Conservation (phyloP, 805 yeast species). For the Schizosaccharomyces cryophilus region DNA sequence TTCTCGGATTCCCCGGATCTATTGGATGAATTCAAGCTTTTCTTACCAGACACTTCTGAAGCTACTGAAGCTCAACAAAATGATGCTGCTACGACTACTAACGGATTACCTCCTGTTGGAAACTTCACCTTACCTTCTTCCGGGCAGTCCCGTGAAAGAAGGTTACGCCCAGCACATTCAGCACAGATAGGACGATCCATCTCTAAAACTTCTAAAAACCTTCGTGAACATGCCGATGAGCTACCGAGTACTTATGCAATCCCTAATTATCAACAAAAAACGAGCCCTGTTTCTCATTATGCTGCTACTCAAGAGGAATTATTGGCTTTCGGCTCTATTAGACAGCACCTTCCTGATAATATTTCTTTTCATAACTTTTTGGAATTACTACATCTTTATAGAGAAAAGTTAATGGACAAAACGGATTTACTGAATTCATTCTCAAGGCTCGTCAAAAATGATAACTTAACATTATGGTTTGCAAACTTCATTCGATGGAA, state of each 20-base stretch:
- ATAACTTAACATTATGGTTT: not conserved
- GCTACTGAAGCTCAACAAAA: conserved; percentile 5
- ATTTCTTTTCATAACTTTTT: not conserved
- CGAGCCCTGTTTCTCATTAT: not conserved
- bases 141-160: not conserved
- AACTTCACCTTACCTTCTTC: conserved; percentile 41
- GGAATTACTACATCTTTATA: not conserved
- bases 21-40: conserved; percentile 81
- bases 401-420: not conserved
- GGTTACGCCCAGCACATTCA: not conserved
- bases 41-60: conserved; percentile 45
- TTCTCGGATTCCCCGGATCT: conserved; percentile 88
- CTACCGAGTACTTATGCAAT: not conserved
- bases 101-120: conserved; percentile 57
- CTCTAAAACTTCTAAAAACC: not conserved
- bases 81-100: not conserved
- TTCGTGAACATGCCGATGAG: not conserved
- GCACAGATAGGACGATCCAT: not conserved
- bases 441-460: not conserved
- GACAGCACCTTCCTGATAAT: not conserved
- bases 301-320: not conserved
- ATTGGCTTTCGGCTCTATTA: not conserved
- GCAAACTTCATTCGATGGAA: not conserved
- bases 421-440: not conserved
- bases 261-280: not conserved